phyloP scores from a whole-genome alignment of 257 asterid species.

The Gentiana dahurica region DNA sequence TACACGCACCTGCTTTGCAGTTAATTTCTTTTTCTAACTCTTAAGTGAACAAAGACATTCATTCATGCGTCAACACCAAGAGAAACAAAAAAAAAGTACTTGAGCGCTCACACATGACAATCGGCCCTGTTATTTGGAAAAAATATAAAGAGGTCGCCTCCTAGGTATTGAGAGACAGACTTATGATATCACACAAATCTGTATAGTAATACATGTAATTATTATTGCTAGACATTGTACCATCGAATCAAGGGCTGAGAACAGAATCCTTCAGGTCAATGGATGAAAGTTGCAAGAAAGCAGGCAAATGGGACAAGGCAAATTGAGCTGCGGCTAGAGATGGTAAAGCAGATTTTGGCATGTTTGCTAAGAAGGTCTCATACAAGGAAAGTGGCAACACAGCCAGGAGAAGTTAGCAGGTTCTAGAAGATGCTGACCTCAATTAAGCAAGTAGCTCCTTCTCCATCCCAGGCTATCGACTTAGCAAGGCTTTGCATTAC shows the following conservation, averaged over 20 bases:
- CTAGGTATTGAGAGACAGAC: too few relatives aligned
- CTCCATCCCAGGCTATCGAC: slow-evolving; percentile 99
- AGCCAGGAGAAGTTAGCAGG: not conserved
- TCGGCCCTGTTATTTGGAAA: too few relatives aligned
- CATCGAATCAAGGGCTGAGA: not conserved
- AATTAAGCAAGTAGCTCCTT: slow-evolving; percentile 97
- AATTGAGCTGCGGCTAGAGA: too few relatives aligned
- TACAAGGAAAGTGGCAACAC: not conserved
- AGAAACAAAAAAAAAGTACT: too few relatives aligned
- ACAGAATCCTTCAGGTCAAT: not conserved
- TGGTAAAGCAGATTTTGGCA: not conserved
- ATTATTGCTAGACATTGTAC: not conserved
- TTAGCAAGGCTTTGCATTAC: slow-evolving; percentile 99
- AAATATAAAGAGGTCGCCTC: too few relatives aligned
- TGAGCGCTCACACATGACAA: too few relatives aligned
- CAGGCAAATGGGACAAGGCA: not conserved
- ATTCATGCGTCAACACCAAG: too few relatives aligned
- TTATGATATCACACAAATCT: too few relatives aligned
- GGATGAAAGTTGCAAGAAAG: not conserved
- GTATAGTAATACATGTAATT: not conserved
- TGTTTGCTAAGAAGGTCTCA: not conserved
- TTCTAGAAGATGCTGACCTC: slow-evolving; percentile 47
- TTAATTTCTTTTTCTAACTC: not conserved
- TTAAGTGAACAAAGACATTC: too few relatives aligned
- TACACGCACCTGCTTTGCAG: slow-evolving; percentile 14